Evolutionary conservation across 495 filamentous ascomycete species (phyloP).

Genomic region (Hypoxylon subgilvum): DNA sequence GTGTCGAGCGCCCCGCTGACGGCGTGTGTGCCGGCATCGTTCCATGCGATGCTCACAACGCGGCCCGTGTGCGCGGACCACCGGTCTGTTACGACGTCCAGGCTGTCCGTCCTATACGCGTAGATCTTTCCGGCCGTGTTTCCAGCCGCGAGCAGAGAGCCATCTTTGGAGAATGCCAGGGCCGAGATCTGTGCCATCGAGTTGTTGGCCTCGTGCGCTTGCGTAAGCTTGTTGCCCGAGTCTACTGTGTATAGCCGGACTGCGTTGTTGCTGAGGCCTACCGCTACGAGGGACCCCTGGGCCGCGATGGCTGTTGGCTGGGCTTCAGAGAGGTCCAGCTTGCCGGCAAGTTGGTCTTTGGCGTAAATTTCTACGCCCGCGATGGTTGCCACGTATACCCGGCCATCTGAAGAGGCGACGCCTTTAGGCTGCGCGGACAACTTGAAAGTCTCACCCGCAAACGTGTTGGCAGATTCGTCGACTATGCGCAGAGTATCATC

Average conservation of each 20-base stretch:
- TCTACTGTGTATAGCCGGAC: constrained; percentile 72
- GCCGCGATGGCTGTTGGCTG: constrained; percentile 74
- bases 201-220: constrained; percentile 53
- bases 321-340: constrained; percentile 54
- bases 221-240: constrained; percentile 53
- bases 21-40: constrained; percentile 72
- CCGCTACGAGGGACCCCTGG: constrained; percentile 67
- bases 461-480: constrained; percentile 61
- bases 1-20: constrained; percentile 88
- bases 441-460: constrained; percentile 53
- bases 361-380: constrained; percentile 69
- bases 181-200: constrained; percentile 65
- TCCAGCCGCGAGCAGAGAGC: constrained; percentile 76
- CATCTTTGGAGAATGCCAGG: constrained; percentile 79
- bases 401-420: constrained; percentile 49
- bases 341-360: constrained; percentile 60
- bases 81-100: constrained; percentile 69
- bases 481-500: constrained; percentile 89
- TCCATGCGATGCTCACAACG: constrained; percentile 85
- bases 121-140: constrained; percentile 84
- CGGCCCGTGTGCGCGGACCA: constrained; percentile 94
- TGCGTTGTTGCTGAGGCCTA: constrained; percentile 73
- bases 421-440: constrained; percentile 60
- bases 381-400: constrained; percentile 68
- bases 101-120: constrained; percentile 69